Evolutionary conservation across 2,329 filamentous ascomycete genomes (phyloP), one percentile per base, ranked within the genome.

Genomic region (Xylaria sp.): DNA sequence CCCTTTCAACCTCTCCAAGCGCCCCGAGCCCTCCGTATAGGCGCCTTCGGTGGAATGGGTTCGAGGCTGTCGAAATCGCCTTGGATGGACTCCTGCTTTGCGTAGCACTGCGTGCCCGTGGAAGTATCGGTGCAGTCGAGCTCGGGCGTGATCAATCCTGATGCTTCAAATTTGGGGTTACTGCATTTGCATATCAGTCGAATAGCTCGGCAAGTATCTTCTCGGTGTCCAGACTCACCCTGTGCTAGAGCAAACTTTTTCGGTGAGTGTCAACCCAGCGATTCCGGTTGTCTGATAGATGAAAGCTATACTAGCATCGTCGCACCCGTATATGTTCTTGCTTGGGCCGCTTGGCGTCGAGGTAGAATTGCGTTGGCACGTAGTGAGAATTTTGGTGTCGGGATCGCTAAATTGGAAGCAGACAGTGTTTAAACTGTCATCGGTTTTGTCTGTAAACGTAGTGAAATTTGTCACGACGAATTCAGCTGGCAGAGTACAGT

Each of bases 281-380:
- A 73, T 65, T 15, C 71, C 71, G n/a, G 72, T 74, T 17, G 74
- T 75, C 65, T 78, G 74, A 48, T 77, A 79, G 59, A 78, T 76
- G 66, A 79, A 79, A 59, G 70, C 58, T 33, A 79, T 71, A 33
- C 68, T 71, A 38, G 57, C 42, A 57, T 77, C 67, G 46, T 75
- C 73, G 59, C 77, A 79, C 23, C 65, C 69, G 61, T 74, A 79
- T 61, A 66, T 72, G 64, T 76, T 74, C 23, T 71, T 65, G 20
- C 70, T 69, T 13, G 65, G 65, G 36, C 70, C 67, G 15, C 51
- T 74, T 31, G 73, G 48, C 49, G 66, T 74, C 42, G 77, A 77
- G 36, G 74, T 72, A 26, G 74, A 72, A 67, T 77, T 77, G 17
- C 65, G 74, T n/a, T 62, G 57, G 53, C 77, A 79, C 15, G 42